Evolutionary conservation across 768 basidiomycete genomes (phyloP).

Genomic region (Xerocomellus amylosporus): DNA sequence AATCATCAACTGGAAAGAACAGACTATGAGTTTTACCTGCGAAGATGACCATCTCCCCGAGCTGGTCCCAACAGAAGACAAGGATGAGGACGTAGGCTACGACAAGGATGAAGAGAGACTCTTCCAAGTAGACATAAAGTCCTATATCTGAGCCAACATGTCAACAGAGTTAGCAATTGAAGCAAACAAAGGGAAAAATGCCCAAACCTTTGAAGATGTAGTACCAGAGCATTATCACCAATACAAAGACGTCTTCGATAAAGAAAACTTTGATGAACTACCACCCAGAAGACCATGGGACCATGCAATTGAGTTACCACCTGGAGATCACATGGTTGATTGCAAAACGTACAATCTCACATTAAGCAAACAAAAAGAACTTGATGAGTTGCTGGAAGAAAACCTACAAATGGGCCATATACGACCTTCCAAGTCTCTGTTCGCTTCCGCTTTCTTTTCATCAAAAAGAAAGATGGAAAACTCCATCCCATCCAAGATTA

Average conservation of each 20-base stretch:
- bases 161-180: no score
- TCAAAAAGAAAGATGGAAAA: conserved; percentile 37
- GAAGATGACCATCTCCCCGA: no score
- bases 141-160: no score
- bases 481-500: conserved; percentile 36
- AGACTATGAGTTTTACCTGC: no score
- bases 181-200: no score
- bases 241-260: not conserved
- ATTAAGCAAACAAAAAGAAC: not conserved
- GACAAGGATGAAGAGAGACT: no score
- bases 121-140: no score
- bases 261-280: not conserved
- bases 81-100: no score
- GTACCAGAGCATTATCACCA: not conserved
- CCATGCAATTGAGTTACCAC: not conserved
- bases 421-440: conserved; percentile 11
- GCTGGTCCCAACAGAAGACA: no score
- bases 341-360: not conserved
- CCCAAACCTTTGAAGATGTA: not conserved
- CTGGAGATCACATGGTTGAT: not conserved
- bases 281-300: not conserved
- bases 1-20: no score
- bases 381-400: not conserved
- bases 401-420: not conserved
- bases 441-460: conserved; percentile 28